Evolutionary conservation across 768 basidiomycete species (phyloP), one percentile per base, ranked within the genome.

Genomic region (Trametes maxima): DNA sequence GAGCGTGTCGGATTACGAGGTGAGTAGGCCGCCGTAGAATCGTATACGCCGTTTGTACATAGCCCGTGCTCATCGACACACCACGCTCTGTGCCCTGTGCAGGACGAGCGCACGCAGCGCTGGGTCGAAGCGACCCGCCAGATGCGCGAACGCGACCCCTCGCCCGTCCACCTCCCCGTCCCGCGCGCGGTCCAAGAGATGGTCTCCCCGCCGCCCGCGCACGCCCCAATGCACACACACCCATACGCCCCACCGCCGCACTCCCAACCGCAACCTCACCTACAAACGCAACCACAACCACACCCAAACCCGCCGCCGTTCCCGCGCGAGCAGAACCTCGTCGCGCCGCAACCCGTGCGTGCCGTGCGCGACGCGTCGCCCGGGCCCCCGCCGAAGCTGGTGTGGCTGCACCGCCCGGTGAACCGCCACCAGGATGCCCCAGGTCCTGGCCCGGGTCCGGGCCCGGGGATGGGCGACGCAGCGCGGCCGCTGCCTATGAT

Each of bases 361-460:
- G 45, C 57, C 2, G 40, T 53, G 33, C 62, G 59, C 5, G 66
- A 50, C 21, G 60, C 66, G 11, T 62, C 66, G 3, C 64, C 64
- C 19, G 50, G 50, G 21, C 53, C 59, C 25, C 55, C 61, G 17
- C 61, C 63, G 44, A 63, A 62, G 46, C 63, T 64, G 3, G 66
- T 67, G n/a, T 67, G 66, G 66, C 58, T 67, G 10, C 66, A 67
- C 49, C 63, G 66, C 16, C 63, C 63, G 39, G 39, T 64, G 37
- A 64, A 67, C 43, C 57, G 58, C 57, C 35, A 59, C 39, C 62
- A 54, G 21, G 62, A 58, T 22, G 37, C 53, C 19, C 5, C 43
- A 33, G 54, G 37, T 6, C 12, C 46, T n/a, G n/a, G n/a, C n/a
- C n/a, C n/a, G n/a, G n/a, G n/a, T n/a, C n/a, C n/a, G n/a, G n/a